Conservation (phyloP, 176 grass and related monocot species). For the Eragrostis nindensis region DNA sequence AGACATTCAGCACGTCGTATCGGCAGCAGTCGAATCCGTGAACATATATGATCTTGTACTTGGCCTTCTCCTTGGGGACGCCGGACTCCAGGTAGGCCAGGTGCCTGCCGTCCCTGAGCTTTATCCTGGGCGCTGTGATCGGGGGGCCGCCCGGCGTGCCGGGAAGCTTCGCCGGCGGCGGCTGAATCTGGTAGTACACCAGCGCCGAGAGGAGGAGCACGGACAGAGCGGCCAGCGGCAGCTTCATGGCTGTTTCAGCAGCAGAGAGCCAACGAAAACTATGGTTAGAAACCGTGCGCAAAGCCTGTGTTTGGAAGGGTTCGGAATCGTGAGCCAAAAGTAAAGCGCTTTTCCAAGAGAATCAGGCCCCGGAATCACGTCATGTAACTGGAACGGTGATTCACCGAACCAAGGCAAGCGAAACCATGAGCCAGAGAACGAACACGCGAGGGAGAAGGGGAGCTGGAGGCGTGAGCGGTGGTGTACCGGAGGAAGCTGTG, state of each 20-base stretch:
- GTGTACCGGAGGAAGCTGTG: neutral
- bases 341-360: neutral
- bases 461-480: neutral
- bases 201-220: constrained; percentile 9
- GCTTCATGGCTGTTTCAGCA: neutral
- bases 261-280: neutral
- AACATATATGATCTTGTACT: constrained; percentile 52
- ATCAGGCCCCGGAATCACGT: neutral
- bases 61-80: constrained; percentile 47
- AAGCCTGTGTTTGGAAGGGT: neutral
- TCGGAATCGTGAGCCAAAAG: too few relatives aligned
- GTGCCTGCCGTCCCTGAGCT: constrained; percentile 30
- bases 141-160: constrained; percentile 17
- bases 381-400: neutral
- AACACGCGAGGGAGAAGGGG: neutral
- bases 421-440: too few relatives aligned
- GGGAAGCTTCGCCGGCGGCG: constrained; percentile 29
- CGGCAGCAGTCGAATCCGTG: constrained; percentile 51
- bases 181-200: constrained; percentile 24
- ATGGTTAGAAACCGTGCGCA: neutral
- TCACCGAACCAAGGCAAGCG: too few relatives aligned
- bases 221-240: neutral
- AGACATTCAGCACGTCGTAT: constrained; percentile 38
- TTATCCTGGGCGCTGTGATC: constrained; percentile 3
- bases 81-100: constrained; percentile 32